Base-by-base conservation (phyloP, 441 rosid genomes). In the Mallotus japonicus region DNA sequence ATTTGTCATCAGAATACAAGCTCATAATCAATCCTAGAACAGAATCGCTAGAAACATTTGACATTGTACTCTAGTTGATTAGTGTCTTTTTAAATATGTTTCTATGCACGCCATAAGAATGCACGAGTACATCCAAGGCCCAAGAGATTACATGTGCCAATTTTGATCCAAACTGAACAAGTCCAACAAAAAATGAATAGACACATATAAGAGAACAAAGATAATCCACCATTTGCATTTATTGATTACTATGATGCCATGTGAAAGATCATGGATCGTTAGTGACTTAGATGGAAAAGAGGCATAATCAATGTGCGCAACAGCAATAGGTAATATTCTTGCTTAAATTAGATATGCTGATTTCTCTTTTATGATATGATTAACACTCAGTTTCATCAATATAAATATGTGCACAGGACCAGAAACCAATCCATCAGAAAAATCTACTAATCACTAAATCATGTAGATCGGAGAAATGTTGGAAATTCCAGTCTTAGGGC, bases 301-400 rank as follows among this genome's bases (percentile, higher is more conserved):
- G 40, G 40, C 17, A 34, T 19, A 51, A 53, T 46, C 54, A 20
- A 65, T 47, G 54, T 12, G 0, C 40, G 16, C 24, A 1, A 62
- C 10, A 42, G 24, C 66, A 42, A 11, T 11, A 3, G 2, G 28
- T 19, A 3, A 34, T 5, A n/a, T 32, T 68, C 46, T 37, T 4
- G 64, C 64, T 17, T 46, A 58, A 53, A 40, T 65, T 65, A 13
- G 54, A 70, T 22, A 49, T 20, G 69, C 37, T 20, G 47, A 71
- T 8, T 8, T 13, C 12, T 19, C 62, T 69, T 67, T n/a, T 16
- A 53, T 53, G 16, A 67, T 22, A 19, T n/a, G 47, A 28, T 16
- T 67, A 53, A 5, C 19, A 32, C 8, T 34, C 20, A 24, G 8
- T 34, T 14, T 63, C 32, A 42, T n/a, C 53, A 63, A 40, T 34